Conservation (phyloP, 2,329 filamentous ascomycete species). For the Plectosphaerella sp. region DNA sequence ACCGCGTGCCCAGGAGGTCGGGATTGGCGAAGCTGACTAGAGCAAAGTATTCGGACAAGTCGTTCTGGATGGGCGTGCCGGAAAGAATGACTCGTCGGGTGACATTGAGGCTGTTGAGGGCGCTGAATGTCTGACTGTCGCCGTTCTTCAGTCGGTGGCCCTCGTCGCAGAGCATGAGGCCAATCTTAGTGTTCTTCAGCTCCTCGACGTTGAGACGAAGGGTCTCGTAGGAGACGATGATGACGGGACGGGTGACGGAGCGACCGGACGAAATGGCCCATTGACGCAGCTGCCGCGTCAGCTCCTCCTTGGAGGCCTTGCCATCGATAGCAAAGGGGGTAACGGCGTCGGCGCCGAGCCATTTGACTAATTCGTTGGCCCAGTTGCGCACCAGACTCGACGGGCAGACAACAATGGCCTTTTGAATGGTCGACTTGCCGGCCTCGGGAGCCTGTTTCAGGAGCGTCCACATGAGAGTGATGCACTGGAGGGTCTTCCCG, state of each 20-base stretch:
- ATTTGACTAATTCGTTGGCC: constrained; percentile 96
- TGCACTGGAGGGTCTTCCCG: constrained; percentile 96
- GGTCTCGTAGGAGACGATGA: constrained; percentile 98
- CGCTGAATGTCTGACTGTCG: constrained; percentile 91
- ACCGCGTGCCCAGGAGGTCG: constrained; percentile 78
- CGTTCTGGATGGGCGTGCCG: constrained; percentile 96
- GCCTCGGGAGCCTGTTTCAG: constrained; percentile 93
- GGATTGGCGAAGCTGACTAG: constrained; percentile 96
- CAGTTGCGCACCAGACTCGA: constrained; percentile 96
- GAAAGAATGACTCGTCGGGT: constrained; percentile 89
- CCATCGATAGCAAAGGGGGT: constrained; percentile 95
- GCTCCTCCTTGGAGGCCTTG: constrained; percentile 90
- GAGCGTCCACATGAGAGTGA: constrained; percentile 92
- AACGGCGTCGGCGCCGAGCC: constrained; percentile 88
- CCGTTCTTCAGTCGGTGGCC: constrained; percentile 96
- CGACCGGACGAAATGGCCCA: constrained; percentile 94
- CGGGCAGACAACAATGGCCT: constrained; percentile 94
- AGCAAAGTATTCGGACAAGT: constrained; percentile 96
- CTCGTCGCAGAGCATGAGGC: constrained; percentile 91
- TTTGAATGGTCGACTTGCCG: constrained; percentile 91
- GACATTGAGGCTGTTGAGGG: constrained; percentile 86
- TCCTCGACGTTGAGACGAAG: constrained; percentile 87
- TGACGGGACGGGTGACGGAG: constrained; percentile 81
- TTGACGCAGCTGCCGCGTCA: constrained; percentile 84
- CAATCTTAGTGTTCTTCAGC: constrained; percentile 84